These are phyloP conservation scores for Herpotrichia juniperi DNA, from an alignment of 2,329 filamentous ascomycete genomes.

Conservation along the genomic window DNA sequence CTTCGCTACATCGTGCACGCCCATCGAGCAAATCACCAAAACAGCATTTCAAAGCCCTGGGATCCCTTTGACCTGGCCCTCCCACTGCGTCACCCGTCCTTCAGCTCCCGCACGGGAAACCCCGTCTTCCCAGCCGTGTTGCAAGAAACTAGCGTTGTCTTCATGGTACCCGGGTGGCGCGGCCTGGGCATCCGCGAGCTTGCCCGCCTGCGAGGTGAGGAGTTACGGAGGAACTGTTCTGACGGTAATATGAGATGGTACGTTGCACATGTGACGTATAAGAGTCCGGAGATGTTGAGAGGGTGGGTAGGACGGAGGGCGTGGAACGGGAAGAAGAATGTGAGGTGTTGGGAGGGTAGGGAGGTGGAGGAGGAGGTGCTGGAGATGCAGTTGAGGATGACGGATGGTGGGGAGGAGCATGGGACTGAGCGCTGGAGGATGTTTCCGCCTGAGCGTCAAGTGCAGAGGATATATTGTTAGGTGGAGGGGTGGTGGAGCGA, in stretches of 20 bases:
- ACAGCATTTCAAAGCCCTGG: background rate
- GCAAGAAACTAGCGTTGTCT: conserved; percentile 7
- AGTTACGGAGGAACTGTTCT: background rate
- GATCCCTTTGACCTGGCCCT: background rate
- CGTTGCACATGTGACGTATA: background rate
- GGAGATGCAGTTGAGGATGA: background rate
- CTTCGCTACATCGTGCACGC: background rate
- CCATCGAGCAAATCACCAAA: conserved; percentile 1
- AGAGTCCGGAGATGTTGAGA: background rate
- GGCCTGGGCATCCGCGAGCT: conserved; percentile 1
- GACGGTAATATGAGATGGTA: background rate
- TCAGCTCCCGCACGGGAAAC: background rate
- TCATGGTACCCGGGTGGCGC: conserved; percentile 2
- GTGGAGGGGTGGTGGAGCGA: too few relatives aligned
- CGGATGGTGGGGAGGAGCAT: background rate
- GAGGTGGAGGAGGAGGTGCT: background rate
- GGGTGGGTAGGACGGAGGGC: background rate
- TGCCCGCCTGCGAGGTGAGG: background rate
- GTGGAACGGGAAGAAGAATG: background rate
- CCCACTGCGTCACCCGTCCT: background rate
- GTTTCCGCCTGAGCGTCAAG: too few relatives aligned
- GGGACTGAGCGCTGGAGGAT: too few relatives aligned
- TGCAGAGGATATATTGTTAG: too few relatives aligned
- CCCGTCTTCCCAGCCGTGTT: background rate
- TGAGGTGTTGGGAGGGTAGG: background rate